A percentile compares a stretch with the other conserved stretches of the same genome.
phyloP scores from a whole-genome alignment of 2,329 filamentous ascomycete genomes.

The Hysterium pulicare region DNA sequence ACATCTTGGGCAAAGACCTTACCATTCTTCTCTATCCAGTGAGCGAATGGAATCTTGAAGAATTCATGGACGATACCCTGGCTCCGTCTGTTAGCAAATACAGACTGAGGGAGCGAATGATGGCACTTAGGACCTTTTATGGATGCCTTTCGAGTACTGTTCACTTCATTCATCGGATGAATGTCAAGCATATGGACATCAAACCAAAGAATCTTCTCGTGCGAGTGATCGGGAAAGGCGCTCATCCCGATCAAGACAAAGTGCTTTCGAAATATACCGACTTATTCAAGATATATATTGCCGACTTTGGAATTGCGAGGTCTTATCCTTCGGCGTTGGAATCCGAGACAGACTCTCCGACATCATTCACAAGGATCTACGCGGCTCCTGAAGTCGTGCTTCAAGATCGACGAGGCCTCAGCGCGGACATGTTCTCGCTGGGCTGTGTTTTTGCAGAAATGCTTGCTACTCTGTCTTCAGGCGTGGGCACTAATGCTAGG shows the following conservation, averaged over 20 bases:
- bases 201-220: slow-evolving; percentile 22
- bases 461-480: not conserved
- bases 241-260: not conserved
- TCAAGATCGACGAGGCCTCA: slow-evolving; percentile 11
- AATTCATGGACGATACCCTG: slow-evolving; percentile 9
- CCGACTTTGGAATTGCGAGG: slow-evolving; percentile 22
- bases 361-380: slow-evolving; percentile 17
- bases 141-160: slow-evolving; percentile 13
- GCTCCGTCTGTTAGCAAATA: too few relatives aligned
- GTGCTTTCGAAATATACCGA: not conserved
- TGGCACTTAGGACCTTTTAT: slow-evolving; percentile 7
- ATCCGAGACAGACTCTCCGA: slow-evolving; percentile 14
- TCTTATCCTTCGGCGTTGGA: slow-evolving; percentile 9
- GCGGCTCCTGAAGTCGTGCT: slow-evolving; percentile 21
- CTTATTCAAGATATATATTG: slow-evolving; percentile 17
- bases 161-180: slow-evolving; percentile 10
- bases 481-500: too few relatives aligned
- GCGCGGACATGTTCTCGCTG: slow-evolving; percentile 12
- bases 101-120: too few relatives aligned
- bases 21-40: slow-evolving; percentile 20
- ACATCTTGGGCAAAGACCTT: slow-evolving; percentile 10
- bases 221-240: not conserved
- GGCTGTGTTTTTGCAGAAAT: slow-evolving; percentile 8
- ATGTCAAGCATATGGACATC: slow-evolving; percentile 24
- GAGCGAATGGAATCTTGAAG: slow-evolving; percentile 15